Evolutionary conservation across 345 rosid genomes (phyloP).

Genomic region (Camelina hispida): DNA sequence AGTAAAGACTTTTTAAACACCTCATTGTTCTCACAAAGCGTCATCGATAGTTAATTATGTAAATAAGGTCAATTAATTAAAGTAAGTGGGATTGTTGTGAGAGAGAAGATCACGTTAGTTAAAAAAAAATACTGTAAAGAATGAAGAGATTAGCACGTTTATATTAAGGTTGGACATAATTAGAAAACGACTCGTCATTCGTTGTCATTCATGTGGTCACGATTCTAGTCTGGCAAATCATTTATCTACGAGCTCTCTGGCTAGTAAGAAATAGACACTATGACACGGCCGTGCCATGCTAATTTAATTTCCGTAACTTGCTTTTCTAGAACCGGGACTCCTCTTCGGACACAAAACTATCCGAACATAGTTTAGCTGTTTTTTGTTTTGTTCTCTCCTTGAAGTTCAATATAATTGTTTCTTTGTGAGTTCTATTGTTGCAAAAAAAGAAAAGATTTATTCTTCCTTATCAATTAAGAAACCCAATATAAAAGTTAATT

Average conservation of each 20-base stretch:
- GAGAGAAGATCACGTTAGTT: neutral
- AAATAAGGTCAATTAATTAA: neutral
- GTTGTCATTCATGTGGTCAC: neutral
- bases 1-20: neutral
- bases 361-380: neutral
- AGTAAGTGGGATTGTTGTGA: neutral
- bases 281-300: neutral
- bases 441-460: no score
- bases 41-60: neutral
- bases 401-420: no score
- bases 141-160: neutral
- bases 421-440: no score
- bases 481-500: neutral
- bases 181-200: neutral
- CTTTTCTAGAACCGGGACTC: neutral
- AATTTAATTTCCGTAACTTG: neutral
- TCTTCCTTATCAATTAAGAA: no score
- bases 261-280: neutral
- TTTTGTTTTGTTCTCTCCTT: no score
- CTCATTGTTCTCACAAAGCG: neutral
- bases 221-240: neutral
- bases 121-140: neutral
- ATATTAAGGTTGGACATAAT: neutral
- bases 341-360: neutral
- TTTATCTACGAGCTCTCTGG: neutral